Percentiles rank a stretch among this genome's conserved stretches.
phyloP scores from a whole-genome alignment of 2,329 filamentous ascomycete genomes.

The Zymoseptoria crescenta region DNA sequence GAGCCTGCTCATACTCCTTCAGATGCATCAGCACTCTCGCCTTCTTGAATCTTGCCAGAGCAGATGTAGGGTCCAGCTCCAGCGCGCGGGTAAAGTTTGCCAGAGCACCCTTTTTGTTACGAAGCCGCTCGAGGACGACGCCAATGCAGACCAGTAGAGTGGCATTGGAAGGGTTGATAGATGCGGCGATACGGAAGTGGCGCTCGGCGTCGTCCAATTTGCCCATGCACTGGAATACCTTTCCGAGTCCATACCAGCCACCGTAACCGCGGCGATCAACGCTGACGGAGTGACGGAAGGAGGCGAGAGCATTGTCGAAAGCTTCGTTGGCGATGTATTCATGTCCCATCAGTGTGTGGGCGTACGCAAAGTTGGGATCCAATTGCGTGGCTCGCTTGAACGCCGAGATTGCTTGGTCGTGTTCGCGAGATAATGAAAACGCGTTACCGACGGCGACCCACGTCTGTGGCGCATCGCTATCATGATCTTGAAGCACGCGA shows the following conservation, averaged over 20 bases:
- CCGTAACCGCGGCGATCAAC: conserved; percentile 91
- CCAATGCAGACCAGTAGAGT: conserved; percentile 91
- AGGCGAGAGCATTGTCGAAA: conserved; percentile 84
- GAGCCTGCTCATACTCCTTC: conserved; percentile 59
- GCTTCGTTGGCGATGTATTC: conserved; percentile 95
- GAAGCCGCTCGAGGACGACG: conserved; percentile 75
- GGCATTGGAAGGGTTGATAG: conserved; percentile 89
- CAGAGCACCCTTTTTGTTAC: conserved; percentile 70
- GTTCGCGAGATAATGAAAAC: conserved; percentile 84
- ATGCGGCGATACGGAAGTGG: conserved; percentile 80
- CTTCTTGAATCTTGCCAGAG: conserved; percentile 86
- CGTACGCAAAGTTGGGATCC: conserved; percentile 85
- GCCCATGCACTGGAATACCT: conserved; percentile 49
- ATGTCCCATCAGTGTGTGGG: conserved; percentile 90
- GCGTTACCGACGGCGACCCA: conserved; percentile 96
- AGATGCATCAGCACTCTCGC: conserved; percentile 77
- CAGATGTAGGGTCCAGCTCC: conserved; percentile 69
- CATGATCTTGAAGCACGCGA: conserved; percentile 78
- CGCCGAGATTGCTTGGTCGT: conserved; percentile 87
- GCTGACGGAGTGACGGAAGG: conserved; percentile 77
- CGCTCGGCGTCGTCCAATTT: conserved; percentile 69
- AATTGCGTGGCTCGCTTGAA: conserved; percentile 92
- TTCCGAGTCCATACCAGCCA: conserved; percentile 88
- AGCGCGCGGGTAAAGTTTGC: conserved; percentile 76
- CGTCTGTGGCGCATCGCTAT: conserved; percentile 83